phyloP scores from a whole-genome alignment of 495 filamentous ascomycete species.

The Neurospora tetraspora region DNA sequence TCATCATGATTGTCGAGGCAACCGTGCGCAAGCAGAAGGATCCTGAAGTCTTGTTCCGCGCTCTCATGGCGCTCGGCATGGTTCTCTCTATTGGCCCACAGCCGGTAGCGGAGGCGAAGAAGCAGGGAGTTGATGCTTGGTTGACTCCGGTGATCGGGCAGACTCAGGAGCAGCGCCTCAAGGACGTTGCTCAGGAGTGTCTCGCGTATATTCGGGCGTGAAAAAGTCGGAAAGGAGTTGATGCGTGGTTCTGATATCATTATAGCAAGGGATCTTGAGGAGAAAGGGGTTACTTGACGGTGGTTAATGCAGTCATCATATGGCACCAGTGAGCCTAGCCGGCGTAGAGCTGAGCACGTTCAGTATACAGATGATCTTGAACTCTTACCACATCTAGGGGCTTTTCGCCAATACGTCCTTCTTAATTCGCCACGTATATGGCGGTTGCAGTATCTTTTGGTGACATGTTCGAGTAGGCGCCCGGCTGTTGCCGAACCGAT shows the following conservation, averaged over 20 bases:
- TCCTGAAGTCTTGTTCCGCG: slow-evolving; percentile 72
- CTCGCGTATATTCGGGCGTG: slow-evolving; percentile 20
- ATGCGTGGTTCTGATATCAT: not conserved
- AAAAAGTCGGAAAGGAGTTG: not conserved
- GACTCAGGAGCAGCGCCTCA: slow-evolving; percentile 46
- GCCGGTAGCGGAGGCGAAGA: slow-evolving; percentile 32
- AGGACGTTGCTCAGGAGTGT: slow-evolving; percentile 50
- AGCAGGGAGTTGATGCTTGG: slow-evolving; percentile 34
- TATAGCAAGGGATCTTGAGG: not conserved
- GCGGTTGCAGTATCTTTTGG: not conserved
- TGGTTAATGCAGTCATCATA: not conserved
- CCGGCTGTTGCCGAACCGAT: not conserved
- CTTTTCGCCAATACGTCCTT: not conserved
- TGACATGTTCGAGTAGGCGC: not conserved
- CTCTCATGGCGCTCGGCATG: slow-evolving; percentile 75
- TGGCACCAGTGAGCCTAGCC: not conserved
- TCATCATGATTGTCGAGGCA: slow-evolving; percentile 42
- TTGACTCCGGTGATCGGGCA: slow-evolving; percentile 32
- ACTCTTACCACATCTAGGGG: not conserved
- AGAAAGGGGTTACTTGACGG: not conserved
- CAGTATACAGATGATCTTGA: not conserved
- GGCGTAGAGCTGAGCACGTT: not conserved
- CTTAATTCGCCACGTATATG: not conserved
- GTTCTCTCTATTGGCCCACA: slow-evolving; percentile 46
- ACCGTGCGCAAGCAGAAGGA: slow-evolving; percentile 58